Evolutionary conservation across 1,284 basidiomycete species (phyloP).

Genomic region (Moesziomyces sp.): DNA sequence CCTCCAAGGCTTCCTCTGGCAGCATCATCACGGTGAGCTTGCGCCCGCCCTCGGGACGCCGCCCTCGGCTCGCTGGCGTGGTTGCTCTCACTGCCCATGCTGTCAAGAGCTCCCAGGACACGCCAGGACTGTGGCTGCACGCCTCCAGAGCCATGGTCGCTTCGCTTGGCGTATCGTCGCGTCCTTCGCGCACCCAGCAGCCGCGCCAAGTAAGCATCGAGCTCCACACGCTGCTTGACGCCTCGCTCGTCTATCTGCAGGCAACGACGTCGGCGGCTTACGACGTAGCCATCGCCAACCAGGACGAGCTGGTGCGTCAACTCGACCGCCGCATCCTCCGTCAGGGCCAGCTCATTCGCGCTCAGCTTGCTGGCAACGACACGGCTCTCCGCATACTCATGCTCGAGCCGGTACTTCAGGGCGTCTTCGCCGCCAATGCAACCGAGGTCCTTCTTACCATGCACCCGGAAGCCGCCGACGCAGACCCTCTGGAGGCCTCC

Average conservation of each 20-base stretch:
- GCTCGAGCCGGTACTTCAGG: constrained; percentile 62
- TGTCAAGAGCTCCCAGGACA: constrained; percentile 20
- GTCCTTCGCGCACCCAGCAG: constrained; percentile 15
- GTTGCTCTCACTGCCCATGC: constrained; percentile 22
- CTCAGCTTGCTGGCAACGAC: constrained; percentile 8
- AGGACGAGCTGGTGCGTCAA: constrained; percentile 27
- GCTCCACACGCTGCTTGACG: constrained; percentile 28
- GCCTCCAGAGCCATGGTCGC: constrained; percentile 22
- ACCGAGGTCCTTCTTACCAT: constrained; percentile 50
- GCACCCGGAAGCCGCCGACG: constrained; percentile 19
- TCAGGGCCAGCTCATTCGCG: constrained; percentile 37
- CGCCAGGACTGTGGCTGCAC: constrained; percentile 26
- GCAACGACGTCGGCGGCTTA: constrained; percentile 42
- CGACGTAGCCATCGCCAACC: constrained; percentile 18
- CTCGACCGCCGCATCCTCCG: constrained; percentile 47
- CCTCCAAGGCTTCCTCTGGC: constrained; percentile 2
- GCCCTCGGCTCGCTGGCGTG: constrained; percentile 14
- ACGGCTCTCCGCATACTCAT: constrained; percentile 44
- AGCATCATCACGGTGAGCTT: constrained; percentile 19
- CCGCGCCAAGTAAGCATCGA: constrained; percentile 19
- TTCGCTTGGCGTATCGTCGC: constrained; percentile 13
- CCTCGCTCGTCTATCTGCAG: constrained; percentile 47
- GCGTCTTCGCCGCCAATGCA: constrained; percentile 26
- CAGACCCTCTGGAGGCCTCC: constrained; percentile 16
- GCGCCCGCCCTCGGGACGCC: constrained; percentile 21